These are phyloP conservation scores for Cinnamomum micranthum DNA, from an alignment of 164 flowering plant genomes.

Conservation along the genomic window DNA sequence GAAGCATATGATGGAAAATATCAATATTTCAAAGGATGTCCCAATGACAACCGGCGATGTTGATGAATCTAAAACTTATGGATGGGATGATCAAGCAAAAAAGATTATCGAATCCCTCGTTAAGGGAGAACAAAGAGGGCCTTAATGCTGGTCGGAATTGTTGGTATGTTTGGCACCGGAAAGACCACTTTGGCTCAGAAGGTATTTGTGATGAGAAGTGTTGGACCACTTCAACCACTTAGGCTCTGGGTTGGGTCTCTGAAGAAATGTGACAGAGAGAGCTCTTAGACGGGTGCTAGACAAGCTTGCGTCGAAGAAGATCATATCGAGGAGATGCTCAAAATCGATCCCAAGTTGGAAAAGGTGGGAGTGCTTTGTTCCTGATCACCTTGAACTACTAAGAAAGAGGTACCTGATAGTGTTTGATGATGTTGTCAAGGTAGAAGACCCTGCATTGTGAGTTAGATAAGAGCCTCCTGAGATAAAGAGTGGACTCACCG, in stretches of 20 bases:
- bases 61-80: neutral
- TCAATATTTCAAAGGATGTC: no score
- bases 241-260: conserved; percentile 16
- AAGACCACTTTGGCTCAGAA: conserved; percentile 13
- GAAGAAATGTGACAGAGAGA: neutral
- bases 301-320: conserved; percentile 3
- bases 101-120: neutral
- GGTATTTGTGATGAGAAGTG: conserved; percentile 6
- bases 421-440: conserved; percentile 1
- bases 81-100: neutral
- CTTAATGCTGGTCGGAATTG: conserved; percentile 7
- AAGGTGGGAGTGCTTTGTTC: conserved; percentile 7
- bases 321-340: neutral
- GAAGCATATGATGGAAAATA: neutral
- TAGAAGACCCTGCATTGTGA: neutral
- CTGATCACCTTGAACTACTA: conserved; percentile 7
- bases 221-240: conserved; percentile 4
- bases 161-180: conserved; percentile 11
- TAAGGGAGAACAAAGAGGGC: neutral
- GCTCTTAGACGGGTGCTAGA: conserved; percentile 10
- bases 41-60: neutral
- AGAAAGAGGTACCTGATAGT: conserved; percentile 15
- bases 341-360: neutral
- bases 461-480: neutral
- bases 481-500: neutral